phyloP scores from a whole-genome alignment of 768 basidiomycete genomes.

The Mycena venus region DNA sequence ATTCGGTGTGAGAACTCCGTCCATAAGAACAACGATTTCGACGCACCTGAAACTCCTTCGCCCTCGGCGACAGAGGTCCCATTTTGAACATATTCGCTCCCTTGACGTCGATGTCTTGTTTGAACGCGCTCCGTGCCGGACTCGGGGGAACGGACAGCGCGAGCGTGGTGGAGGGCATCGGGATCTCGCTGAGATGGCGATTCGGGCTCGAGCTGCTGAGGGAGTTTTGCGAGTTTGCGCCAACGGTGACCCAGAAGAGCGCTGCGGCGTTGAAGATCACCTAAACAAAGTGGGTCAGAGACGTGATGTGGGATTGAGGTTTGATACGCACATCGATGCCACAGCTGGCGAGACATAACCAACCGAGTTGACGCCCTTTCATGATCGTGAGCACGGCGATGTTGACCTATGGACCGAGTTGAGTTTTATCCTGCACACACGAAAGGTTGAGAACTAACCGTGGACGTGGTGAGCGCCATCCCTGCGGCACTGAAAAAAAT shows the following conservation, averaged over 20 bases:
- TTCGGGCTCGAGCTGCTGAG: neutral
- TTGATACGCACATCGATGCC: constrained; percentile 46
- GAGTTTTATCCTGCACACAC: neutral
- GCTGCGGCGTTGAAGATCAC: constrained; percentile 62
- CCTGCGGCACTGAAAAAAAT: constrained; percentile 52
- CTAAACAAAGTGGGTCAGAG: constrained; percentile 35
- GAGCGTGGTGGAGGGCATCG: neutral
- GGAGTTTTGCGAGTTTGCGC: neutral
- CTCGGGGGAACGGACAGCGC: neutral
- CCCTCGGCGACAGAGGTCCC: neutral
- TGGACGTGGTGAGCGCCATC: constrained; percentile 63
- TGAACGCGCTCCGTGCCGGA: neutral
- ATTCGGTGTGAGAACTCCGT: neutral
- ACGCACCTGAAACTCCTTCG: constrained; percentile 23
- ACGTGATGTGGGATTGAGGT: too few relatives aligned
- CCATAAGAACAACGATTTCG: neutral
- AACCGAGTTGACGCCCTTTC: constrained; percentile 61
- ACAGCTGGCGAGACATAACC: constrained; percentile 62
- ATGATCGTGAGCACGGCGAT: constrained; percentile 59
- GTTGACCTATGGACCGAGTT: constrained; percentile 44
- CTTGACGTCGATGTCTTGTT: neutral
- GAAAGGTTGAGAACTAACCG: constrained; percentile 40
- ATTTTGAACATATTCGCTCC: neutral
- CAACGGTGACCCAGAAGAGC: constrained; percentile 63
- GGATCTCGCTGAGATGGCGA: neutral